phyloP scores from a whole-genome alignment of 139 green algal species.

The Tetraselmis chui region DNA sequence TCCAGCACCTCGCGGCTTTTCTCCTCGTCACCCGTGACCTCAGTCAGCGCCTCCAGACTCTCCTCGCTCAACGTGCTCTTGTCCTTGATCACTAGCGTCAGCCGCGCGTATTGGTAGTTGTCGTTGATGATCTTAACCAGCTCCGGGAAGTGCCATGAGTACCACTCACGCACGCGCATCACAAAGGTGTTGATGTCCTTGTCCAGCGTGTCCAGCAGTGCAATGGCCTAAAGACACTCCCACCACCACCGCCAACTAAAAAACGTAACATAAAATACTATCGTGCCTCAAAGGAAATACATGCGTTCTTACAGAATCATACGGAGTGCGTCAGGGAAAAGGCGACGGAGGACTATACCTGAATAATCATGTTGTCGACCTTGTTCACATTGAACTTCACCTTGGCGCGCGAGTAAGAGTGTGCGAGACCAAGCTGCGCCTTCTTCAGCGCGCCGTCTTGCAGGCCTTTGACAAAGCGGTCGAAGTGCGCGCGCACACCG shows the following conservation, averaged over 20 bases:
- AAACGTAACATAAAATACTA: too few relatives aligned
- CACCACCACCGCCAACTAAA: too few relatives aligned
- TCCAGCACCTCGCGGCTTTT: conserved; percentile 88
- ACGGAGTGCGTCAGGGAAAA: too few relatives aligned
- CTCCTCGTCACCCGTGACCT: conserved; percentile 82
- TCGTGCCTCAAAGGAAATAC: too few relatives aligned
- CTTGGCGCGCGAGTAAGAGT: conserved; percentile 98
- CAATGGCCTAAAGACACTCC: conserved; percentile 91
- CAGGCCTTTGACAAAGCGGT: conserved; percentile 76
- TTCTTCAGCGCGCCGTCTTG: conserved; percentile 45
- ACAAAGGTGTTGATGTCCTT: conserved; percentile 99
- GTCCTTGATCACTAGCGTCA: conserved; percentile 80
- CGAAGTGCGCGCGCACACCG: conserved; percentile 78
- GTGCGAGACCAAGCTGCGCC: conserved; percentile 79
- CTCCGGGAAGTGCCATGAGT: conserved; percentile 99
- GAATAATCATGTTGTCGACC: conserved; percentile 71
- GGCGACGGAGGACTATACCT: too few relatives aligned
- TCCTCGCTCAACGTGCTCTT: conserved; percentile 70
- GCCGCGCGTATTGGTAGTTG: conserved; percentile 92
- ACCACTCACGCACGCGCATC: conserved; percentile 99
- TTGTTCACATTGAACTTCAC: conserved; percentile 99
- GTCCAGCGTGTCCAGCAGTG: conserved; percentile 95
- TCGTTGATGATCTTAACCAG: conserved; percentile 94
- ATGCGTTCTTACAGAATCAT: too few relatives aligned
- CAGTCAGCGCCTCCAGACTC: conserved; percentile 77